Conservation (phyloP, 164 flowering plant genomes). For the Vitis rupestris region DNA sequence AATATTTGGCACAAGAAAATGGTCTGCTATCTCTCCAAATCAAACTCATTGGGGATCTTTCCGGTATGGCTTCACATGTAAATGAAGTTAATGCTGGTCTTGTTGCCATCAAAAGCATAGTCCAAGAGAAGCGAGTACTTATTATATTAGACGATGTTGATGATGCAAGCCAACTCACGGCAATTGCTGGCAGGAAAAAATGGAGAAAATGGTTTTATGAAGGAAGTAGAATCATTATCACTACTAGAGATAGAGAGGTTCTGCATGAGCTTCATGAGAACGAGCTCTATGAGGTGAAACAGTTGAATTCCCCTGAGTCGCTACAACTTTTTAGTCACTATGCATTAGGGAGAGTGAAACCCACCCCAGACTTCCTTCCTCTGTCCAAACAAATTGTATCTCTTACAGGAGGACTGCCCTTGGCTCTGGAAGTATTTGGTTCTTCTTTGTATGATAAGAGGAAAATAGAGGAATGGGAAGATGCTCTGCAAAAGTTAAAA, state of each 20-base stretch:
- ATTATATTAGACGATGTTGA: constrained; percentile 47
- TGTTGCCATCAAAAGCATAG: background rate
- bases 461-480: constrained; percentile 33
- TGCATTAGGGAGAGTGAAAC: constrained; percentile 28
- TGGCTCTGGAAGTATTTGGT: constrained; percentile 51
- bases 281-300: constrained; percentile 24
- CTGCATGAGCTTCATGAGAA: constrained; percentile 10
- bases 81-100: constrained; percentile 4
- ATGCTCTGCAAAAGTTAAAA: constrained; percentile 32
- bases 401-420: constrained; percentile 37
- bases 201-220: constrained; percentile 14
- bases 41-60: constrained; percentile 26
- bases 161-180: constrained; percentile 27
- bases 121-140: constrained; percentile 25
- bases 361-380: constrained; percentile 8
- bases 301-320: constrained; percentile 20
- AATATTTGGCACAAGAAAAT: constrained; percentile 1
- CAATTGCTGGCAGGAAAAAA: constrained; percentile 20
- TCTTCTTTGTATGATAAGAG: constrained; percentile 31
- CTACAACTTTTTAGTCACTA: constrained; percentile 33
- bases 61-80: background rate
- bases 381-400: constrained; percentile 30
- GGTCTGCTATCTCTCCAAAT: constrained; percentile 23
- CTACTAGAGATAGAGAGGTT: constrained; percentile 32
- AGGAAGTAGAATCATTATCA: constrained; percentile 43